Evolutionary conservation across 345 rosid species (phyloP).

Genomic region (Eucalyptus marginata): DNA sequence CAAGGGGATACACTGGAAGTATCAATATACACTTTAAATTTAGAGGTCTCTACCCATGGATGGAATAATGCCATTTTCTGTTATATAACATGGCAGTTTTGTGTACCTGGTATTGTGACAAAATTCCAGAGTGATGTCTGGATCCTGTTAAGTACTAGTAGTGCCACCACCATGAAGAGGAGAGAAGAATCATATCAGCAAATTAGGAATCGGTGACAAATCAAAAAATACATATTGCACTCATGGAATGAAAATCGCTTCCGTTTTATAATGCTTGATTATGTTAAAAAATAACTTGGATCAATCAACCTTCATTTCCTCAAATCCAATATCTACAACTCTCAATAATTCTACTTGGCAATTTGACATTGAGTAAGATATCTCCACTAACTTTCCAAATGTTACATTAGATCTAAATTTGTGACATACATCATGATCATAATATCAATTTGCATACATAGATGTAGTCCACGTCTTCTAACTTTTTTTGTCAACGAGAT

Average conservation of each 20-base stretch:
- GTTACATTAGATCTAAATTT: background rate
- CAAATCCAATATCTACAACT: background rate
- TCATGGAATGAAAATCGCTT: background rate
- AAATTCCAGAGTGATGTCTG: background rate
- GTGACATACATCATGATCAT: background rate
- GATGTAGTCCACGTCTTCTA: background rate
- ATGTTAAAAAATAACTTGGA: background rate
- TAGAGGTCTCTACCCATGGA: fast-evolving
- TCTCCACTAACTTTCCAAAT: background rate
- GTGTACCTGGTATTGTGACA: background rate
- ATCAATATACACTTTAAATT: background rate
- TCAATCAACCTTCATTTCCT: background rate
- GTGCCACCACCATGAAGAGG: background rate
- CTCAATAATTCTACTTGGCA: background rate
- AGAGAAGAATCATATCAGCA: background rate
- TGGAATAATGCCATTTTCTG: background rate
- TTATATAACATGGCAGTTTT: background rate
- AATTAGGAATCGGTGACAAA: background rate
- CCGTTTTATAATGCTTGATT: background rate
- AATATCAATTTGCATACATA: background rate
- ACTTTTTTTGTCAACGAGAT: background rate
- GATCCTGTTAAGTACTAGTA: background rate
- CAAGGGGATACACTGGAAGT: background rate
- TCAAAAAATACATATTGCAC: background rate
- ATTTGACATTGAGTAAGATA: background rate